Evolutionary conservation across 2,329 filamentous ascomycete species (phyloP).

Genomic region (Dactylellina leptospora): DNA sequence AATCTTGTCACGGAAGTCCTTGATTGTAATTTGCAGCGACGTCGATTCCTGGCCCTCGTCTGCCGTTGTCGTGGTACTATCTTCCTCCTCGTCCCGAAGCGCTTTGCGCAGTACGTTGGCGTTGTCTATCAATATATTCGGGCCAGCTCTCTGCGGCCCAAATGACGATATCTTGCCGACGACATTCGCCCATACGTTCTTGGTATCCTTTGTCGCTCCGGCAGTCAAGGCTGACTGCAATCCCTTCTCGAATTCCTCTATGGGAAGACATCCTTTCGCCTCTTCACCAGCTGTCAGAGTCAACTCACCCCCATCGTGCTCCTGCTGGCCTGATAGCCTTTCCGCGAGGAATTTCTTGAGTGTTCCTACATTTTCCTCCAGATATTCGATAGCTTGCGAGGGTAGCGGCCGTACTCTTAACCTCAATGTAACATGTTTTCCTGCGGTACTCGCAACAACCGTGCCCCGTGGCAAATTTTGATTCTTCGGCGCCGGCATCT

Average conservation of each 20-base stretch:
- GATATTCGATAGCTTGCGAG: slow-evolving; percentile 79
- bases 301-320: slow-evolving; percentile 64
- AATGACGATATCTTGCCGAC: slow-evolving; percentile 88
- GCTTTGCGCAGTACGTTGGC: slow-evolving; percentile 67
- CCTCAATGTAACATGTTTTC: slow-evolving; percentile 82
- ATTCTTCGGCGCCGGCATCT: slow-evolving; percentile 89
- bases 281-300: slow-evolving; percentile 64
- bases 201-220: slow-evolving; percentile 74
- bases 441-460: slow-evolving; percentile 77
- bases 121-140: slow-evolving; percentile 84
- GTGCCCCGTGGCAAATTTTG: slow-evolving; percentile 83
- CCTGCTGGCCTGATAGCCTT: slow-evolving; percentile 64
- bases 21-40: slow-evolving; percentile 61
- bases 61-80: slow-evolving; percentile 53
- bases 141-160: slow-evolving; percentile 82
- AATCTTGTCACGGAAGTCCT: slow-evolving; percentile 87
- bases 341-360: slow-evolving; percentile 83
- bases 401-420: slow-evolving; percentile 83
- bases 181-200: slow-evolving; percentile 78
- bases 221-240: slow-evolving; percentile 71
- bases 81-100: slow-evolving; percentile 62
- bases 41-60: slow-evolving; percentile 55
- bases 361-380: slow-evolving; percentile 79
- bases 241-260: slow-evolving; percentile 79
- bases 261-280: slow-evolving; percentile 71